Evolutionary conservation across 345 rosid species (phyloP).

Genomic region (Reutealis trisperma): DNA sequence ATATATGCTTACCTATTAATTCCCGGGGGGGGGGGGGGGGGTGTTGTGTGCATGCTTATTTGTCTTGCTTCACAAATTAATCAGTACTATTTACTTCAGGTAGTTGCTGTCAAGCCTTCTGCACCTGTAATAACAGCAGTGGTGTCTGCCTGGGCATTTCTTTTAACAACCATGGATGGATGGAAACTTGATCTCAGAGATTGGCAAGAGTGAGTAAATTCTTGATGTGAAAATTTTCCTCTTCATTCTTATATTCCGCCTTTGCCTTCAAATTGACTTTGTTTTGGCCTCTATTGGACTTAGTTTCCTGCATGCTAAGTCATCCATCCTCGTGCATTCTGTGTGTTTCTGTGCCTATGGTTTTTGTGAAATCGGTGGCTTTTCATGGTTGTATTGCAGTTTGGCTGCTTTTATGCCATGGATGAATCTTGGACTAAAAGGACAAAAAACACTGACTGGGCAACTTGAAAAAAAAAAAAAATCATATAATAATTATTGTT

Average conservation of each 20-base stretch:
- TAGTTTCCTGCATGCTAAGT: background rate
- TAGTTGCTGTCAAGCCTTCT: constrained; percentile 62
- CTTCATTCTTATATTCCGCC: background rate
- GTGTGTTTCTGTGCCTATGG: background rate
- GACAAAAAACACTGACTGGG: background rate
- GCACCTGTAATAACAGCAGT: constrained; percentile 58
- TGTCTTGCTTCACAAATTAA: background rate
- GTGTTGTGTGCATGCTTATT: background rate
- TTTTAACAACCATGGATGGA: constrained; percentile 64
- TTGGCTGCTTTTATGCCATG: background rate
- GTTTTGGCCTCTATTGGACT: background rate
- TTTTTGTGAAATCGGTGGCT: background rate
- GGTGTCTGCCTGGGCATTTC: constrained; percentile 94
- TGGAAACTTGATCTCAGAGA: constrained; percentile 60
- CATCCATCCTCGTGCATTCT: background rate
- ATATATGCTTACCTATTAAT: background rate
- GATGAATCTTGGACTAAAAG: background rate
- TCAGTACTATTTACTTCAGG: constrained; percentile 39
- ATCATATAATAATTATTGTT: background rate
- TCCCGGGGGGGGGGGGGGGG: too few species aligned
- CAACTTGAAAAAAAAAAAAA: background rate
- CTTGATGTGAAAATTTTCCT: background rate
- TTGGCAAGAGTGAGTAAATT: constrained; percentile 73
- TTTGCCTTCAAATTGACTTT: background rate
- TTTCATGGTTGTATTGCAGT: background rate